These are phyloP conservation scores for Cymbopogon citratus DNA, from an alignment of 176 grass and related monocot species.

Conservation along the genomic window DNA sequence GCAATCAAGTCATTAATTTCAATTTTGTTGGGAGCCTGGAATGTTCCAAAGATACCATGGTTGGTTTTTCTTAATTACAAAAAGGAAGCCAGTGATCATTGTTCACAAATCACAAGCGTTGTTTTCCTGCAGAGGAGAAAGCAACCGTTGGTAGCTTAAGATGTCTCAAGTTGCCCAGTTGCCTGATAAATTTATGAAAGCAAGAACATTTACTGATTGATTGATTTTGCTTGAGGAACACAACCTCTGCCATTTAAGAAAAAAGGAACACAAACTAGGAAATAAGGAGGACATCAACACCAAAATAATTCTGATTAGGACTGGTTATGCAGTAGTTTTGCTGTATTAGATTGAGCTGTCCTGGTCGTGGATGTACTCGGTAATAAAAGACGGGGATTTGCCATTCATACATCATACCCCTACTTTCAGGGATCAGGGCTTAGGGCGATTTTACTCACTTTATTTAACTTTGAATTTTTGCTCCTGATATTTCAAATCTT, in stretches of 20 bases:
- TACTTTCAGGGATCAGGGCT: too few relatives aligned
- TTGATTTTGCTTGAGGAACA: background rate
- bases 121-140: slow-evolving; percentile 11
- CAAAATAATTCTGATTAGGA: too few relatives aligned
- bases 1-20: background rate
- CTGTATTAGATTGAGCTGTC: too few relatives aligned
- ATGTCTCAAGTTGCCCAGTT: background rate
- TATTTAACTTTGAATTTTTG: too few relatives aligned
- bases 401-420: too few relatives aligned
- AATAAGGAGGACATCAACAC: too few relatives aligned
- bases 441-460: too few relatives aligned
- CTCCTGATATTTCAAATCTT: too few relatives aligned
- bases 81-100: background rate
- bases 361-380: too few relatives aligned
- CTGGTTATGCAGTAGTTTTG: too few relatives aligned
- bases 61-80: background rate
- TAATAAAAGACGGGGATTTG: too few relatives aligned
- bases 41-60: background rate
- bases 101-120: slow-evolving; percentile 19
- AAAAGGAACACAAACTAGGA: too few relatives aligned
- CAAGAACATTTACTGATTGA: background rate
- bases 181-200: background rate
- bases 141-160: background rate
- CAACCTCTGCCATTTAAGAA: background rate
- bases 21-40: background rate